These are phyloP conservation scores for Fistulinella cinereoalba DNA, from an alignment of 1,284 basidiomycete species.

Conservation along the genomic window DNA sequence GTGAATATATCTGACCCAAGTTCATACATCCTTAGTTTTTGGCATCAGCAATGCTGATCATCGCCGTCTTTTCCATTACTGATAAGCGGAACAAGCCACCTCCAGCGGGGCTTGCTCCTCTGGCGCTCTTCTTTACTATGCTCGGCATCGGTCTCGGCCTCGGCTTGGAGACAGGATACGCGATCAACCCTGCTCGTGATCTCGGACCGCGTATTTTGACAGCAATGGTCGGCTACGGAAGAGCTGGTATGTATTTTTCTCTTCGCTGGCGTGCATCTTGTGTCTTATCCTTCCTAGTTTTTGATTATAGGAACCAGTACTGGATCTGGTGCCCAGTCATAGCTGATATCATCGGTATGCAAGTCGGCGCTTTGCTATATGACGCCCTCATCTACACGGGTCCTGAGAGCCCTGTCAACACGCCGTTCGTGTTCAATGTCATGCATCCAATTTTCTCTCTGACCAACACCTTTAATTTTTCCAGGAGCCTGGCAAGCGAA, in stretches of 20 bases:
- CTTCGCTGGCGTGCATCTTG: not conserved
- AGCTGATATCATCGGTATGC: constrained; percentile 55
- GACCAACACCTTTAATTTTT: not conserved
- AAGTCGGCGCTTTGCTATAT: constrained; percentile 51
- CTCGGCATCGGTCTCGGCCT: constrained; percentile 53
- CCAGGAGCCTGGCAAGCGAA: constrained; percentile 13
- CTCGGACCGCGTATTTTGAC: constrained; percentile 60
- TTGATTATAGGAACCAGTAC: constrained; percentile 57
- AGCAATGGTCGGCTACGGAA: constrained; percentile 59
- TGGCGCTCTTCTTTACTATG: constrained; percentile 53
- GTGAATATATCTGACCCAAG: constrained; percentile 4
- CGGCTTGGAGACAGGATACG: constrained; percentile 61
- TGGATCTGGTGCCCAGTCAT: constrained; percentile 75
- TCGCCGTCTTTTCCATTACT: constrained; percentile 42
- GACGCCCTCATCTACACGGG: constrained; percentile 54
- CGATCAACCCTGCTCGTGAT: constrained; percentile 65
- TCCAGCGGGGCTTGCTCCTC: constrained; percentile 49
- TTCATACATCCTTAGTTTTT: constrained; percentile 43
- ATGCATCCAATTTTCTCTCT: not conserved
- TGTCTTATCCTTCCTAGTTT: constrained; percentile 33
- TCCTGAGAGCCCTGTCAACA: constrained; percentile 52
- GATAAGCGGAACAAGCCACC: constrained; percentile 49
- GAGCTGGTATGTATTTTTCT: constrained; percentile 32
- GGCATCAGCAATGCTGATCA: constrained; percentile 54
- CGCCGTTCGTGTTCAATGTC: constrained; percentile 38